These are phyloP conservation scores for Blastobotrys parvus DNA, from an alignment of 805 yeast genomes.

Conservation along the genomic window DNA sequence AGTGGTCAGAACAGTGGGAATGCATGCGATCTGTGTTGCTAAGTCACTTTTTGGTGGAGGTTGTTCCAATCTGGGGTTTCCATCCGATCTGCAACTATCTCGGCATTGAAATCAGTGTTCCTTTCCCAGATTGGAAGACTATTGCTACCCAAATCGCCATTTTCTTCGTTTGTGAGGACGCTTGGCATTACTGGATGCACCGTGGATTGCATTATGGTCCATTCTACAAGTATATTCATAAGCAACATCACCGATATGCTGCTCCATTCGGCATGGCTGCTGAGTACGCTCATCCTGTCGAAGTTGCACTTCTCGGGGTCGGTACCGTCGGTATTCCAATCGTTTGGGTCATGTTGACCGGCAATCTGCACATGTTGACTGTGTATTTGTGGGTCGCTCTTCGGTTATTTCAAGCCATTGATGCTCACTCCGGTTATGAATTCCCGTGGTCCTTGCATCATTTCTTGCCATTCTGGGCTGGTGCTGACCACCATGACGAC, in stretches of 20 bases:
- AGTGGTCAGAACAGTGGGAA: conserved; percentile 82
- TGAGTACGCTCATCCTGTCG: conserved; percentile 95
- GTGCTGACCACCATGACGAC: conserved; percentile 96
- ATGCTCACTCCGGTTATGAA: conserved; percentile 96
- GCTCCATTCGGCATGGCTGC: conserved; percentile 98
- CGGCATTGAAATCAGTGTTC: conserved; percentile 71
- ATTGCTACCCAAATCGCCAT: conserved; percentile 60
- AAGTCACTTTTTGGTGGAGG: conserved; percentile 88
- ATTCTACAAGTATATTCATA: conserved; percentile 88
- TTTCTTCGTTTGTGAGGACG: conserved; percentile 81
- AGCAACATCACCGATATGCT: conserved; percentile 95
- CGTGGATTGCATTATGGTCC: conserved; percentile 76
- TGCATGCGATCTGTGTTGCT: conserved; percentile 78
- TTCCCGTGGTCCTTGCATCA: conserved; percentile 95
- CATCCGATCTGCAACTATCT: conserved; percentile 82
- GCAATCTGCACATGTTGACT: conserved; percentile 80
- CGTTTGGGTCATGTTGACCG: conserved; percentile 66
- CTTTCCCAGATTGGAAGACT: conserved; percentile 64
- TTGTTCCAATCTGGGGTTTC: conserved; percentile 94
- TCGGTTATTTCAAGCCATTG: conserved; percentile 93
- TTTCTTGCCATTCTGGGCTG: conserved; percentile 94
- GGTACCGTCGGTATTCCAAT: conserved; percentile 97
- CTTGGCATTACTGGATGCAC: conserved; percentile 97
- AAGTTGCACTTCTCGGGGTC: conserved; percentile 80
- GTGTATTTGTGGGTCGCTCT: conserved; percentile 79